Percentiles rank a stretch among this genome's conserved stretches.
phyloP scores from a whole-genome alignment of 1,139 yeast species.

The Blastobotrys petasosporus region DNA sequence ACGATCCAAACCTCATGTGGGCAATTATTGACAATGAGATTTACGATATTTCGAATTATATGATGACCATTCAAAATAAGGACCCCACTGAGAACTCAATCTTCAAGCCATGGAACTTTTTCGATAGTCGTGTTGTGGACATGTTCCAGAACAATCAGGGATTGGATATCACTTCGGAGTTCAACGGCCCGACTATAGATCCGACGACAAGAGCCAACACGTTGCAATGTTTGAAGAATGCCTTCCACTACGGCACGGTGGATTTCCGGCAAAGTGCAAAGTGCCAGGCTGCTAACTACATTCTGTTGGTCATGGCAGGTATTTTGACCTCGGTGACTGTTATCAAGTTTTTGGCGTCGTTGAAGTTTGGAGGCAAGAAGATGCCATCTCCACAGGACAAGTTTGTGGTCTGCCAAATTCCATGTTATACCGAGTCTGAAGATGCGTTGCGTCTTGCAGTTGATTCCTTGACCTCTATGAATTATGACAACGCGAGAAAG shows the following conservation, averaged over 20 bases:
- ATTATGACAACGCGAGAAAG: constrained; percentile 37
- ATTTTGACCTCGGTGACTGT: constrained; percentile 36
- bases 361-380: constrained; percentile 34
- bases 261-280: constrained; percentile 37
- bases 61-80: constrained; percentile 26
- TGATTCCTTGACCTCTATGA: constrained; percentile 36
- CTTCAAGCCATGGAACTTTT: constrained; percentile 31
- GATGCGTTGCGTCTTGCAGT: constrained; percentile 38
- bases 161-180: constrained; percentile 30
- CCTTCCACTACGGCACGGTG: constrained; percentile 32
- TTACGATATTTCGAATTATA: constrained; percentile 37
- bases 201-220: constrained; percentile 26
- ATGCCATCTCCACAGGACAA: constrained; percentile 36
- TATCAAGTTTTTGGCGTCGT: constrained; percentile 36
- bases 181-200: constrained; percentile 22
- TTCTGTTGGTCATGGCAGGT: constrained; percentile 35
- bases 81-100: constrained; percentile 19
- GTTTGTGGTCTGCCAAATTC: constrained; percentile 39
- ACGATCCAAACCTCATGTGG: constrained; percentile 27
- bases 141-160: constrained; percentile 33
- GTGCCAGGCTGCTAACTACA: constrained; percentile 38
- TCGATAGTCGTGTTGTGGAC: constrained; percentile 29
- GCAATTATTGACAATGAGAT: constrained; percentile 33
- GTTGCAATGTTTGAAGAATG: constrained; percentile 34
- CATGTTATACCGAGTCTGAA: constrained; percentile 40